Base-by-base conservation (phyloP, 1,139 yeast species). In the Blastobotrys illinoisensis region DNA sequence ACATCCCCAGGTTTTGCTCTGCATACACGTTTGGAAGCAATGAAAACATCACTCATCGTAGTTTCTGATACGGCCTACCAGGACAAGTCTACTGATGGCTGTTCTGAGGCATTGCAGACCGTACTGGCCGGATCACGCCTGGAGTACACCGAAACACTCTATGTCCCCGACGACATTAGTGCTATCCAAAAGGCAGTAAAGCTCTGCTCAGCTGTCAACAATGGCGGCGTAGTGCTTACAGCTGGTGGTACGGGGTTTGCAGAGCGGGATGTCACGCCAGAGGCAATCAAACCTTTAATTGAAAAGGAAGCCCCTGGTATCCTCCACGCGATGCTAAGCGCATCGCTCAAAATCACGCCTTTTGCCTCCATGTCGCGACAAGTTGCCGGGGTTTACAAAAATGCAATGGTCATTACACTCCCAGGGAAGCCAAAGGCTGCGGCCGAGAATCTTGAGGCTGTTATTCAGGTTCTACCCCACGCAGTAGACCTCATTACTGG, bases 191-290 rank as follows among this genome's bases (percentile, higher is more conserved):
- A 45, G 19, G 56, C 54, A 4, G 47, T 53, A n/a, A 45, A 45
- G 46, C 5, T 20, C 1, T n/a, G 43, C 13, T 26, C 28, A 2
- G 47, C 52, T 2, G 32, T 43, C 9, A 18, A n/a, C 3, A 14
- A 21, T 14, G 54, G 56, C 11, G 51, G 63, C 11, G 60, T 74
- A 19, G 63, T 77, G 13, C 47, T 78, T 11, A 73, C 79, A 0
- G 66, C 74, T n/a, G 82, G 82, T 4, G 82, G 82, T 0, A 79
- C 82, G 0, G 82, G 82, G 3, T 77, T 79, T 60, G 65, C 76
- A 5, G 60, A 60, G 2, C 61, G 70, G 7, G 82, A 79, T 61
- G 64, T 70, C 11, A 78, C 82, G 1, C 82, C 82, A 0, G 82
- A 79, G 56, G 80, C 80, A 1, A 64, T 79, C 4, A 64, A 58